Base-by-base conservation (phyloP, 495 filamentous ascomycete genomes). In the Penicillium malachiteum region DNA sequence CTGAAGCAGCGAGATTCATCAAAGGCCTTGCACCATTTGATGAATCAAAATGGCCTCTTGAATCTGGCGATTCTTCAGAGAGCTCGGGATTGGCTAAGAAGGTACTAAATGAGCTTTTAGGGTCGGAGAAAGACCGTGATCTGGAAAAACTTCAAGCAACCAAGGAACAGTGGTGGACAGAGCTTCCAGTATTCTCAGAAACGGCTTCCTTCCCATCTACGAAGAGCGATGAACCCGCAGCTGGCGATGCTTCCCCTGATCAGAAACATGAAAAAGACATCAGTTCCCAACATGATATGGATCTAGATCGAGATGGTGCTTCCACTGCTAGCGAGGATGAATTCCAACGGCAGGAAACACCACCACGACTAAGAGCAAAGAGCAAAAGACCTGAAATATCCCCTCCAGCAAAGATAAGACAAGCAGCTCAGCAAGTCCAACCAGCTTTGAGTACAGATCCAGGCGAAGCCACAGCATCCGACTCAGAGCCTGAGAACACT, bases 21-120 rank as follows among this genome's bases (percentile, higher is more conserved):
- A 79, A 70, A 64, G 79, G 78, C 2, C 61, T 79, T 40, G 71
- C 67, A 8, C 67, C 67, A 12, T 82, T 82, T 54, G 68, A 81
- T 48, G 69, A 79, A 50, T 31, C 70, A 31, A 52, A 54, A 21
- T 81, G 78, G 77, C 62, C 68, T 3, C 56, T 65, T 9, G 68
- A 72, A 37, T 47, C 54, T 18, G 55, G 44, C n/a, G 38, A 57
- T 5, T 62, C 60, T 21, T 21, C 62, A 9, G 55, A 54, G 26
- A 42, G 35, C 33, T 49, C 55, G 11, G 54, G 55, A 0, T 16
- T 71, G 17, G 69, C 70, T 21, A 51, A 57, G 21, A 71, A 67
- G 45, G 47, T 74, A 4, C 37, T 68, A 1, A 48, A 63, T 18
- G 71, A 70, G 30, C 18, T 71, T n/a, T 51, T 60, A 30, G 55